Conservation (phyloP, 2,329 filamentous ascomycete species). For the Exutisphaerella laricina region DNA sequence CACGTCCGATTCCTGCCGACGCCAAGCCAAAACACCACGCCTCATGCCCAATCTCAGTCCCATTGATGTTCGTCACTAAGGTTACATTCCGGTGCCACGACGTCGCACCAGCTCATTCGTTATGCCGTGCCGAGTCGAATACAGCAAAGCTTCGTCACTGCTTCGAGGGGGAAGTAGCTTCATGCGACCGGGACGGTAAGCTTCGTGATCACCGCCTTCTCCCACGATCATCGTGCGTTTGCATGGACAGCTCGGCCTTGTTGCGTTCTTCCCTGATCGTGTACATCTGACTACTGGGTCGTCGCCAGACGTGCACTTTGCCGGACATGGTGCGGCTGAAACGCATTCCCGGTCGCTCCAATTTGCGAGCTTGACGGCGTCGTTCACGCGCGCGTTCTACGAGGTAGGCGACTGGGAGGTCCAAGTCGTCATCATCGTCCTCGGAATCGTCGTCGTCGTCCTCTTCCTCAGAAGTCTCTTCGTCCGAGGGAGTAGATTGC, state of each 20-base stretch:
- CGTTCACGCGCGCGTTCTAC: slow-evolving; percentile 22
- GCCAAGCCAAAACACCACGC: neutral
- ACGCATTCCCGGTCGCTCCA: slow-evolving; percentile 28
- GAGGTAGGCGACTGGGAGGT: slow-evolving; percentile 24
- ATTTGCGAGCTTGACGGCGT: slow-evolving; percentile 14
- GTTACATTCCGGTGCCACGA: too few species aligned
- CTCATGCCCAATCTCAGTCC: neutral
- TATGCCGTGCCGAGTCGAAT: too few species aligned
- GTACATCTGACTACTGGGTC: slow-evolving; percentile 28
- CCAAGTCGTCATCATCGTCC: slow-evolving; percentile 23
- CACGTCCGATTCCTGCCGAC: too few species aligned
- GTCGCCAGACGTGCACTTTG: slow-evolving; percentile 28
- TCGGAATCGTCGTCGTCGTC: slow-evolving; percentile 20
- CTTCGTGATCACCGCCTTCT: neutral
- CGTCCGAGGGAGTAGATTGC: slow-evolving; percentile 16
- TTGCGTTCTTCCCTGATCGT: slow-evolving; percentile 27
- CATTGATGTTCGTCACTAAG: neutral
- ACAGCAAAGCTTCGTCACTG: too few species aligned
- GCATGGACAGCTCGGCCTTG: slow-evolving; percentile 21
- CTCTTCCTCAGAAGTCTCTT: slow-evolving; percentile 13
- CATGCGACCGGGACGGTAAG: neutral
- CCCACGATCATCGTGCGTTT: too few species aligned
- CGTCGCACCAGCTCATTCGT: too few species aligned
- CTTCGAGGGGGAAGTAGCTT: too few species aligned
- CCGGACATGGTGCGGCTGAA: slow-evolving; percentile 29